Base-by-base conservation (phyloP, 371 early-diverging fungal species). In the Mucor lusitanicus region DNA sequence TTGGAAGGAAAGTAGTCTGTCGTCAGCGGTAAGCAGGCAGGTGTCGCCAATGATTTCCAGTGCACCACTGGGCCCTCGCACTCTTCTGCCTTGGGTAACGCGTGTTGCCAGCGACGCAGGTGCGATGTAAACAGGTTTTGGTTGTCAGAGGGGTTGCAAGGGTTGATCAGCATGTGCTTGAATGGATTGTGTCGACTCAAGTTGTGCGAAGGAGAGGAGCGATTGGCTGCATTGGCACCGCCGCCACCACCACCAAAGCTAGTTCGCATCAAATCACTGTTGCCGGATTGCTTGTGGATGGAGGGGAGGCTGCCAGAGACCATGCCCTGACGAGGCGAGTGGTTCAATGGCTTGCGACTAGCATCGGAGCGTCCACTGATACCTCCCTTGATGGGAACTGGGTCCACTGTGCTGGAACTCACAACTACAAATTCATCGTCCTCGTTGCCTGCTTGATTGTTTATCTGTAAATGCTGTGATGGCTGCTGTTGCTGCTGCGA, bases 11-110 rank as follows among this genome's bases (percentile, higher is more conserved):
- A 91, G 66, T 86, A 95, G 70, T 97, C 95, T 0, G 95, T 96
- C 0, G 96, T 97, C 44, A 99, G 71, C 4, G 99, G 99, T 53
- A 99, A 75, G 67, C 95, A 95, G 3, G 97, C 98, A 0, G 99
- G 99, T 6, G 94, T 94, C 58, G 91, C 89, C 32, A 99, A 68
- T 1, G 95, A 92, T 62, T 83, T 84, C 97, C 97, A 97, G 61
- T 90, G 85, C 7, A 86, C 84, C 32, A 83, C 79, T 3, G 86
- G 78, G 5, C 82, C 84, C 15, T 82, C 81, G 33, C 69, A 76
- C 3, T 69, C 82, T 70, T 73, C 78, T 39, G 74, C 74, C 54
- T 79, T 85, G 1, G 81, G 93, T 59, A 92, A 87, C 0, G 94
- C 88, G 66, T 95, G 95, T 35, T 92, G 87, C 97, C 97, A 96